Evolutionary conservation across 371 early-diverging fungal genomes (phyloP).

Genomic region (Blakeslea trispora): DNA sequence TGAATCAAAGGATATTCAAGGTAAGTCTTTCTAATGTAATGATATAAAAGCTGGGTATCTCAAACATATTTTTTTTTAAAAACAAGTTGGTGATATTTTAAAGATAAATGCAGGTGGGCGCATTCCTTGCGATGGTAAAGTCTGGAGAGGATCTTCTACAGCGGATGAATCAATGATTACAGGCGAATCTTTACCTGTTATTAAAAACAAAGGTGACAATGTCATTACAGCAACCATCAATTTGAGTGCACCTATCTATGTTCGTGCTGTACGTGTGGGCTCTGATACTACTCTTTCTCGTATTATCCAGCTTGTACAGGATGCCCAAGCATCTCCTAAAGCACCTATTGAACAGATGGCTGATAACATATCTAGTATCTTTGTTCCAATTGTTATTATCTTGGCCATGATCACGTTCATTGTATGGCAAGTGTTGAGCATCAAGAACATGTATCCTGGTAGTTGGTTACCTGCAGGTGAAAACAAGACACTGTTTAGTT

Average conservation of each 20-base stretch:
- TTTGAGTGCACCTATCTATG: slow-evolving; percentile 52
- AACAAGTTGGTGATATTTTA: slow-evolving; percentile 62
- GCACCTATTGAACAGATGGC: slow-evolving; percentile 68
- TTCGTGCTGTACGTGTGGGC: slow-evolving; percentile 61
- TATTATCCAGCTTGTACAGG: slow-evolving; percentile 68
- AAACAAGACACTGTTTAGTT: slow-evolving; percentile 39
- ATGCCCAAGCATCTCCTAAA: slow-evolving; percentile 70
- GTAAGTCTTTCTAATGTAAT: slow-evolving; percentile 22
- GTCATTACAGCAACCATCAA: slow-evolving; percentile 68
- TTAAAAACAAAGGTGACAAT: slow-evolving; percentile 54
- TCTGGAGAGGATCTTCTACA: slow-evolving; percentile 60
- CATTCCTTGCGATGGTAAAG: slow-evolving; percentile 70
- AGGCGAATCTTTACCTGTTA: slow-evolving; percentile 78
- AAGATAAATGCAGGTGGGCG: slow-evolving; percentile 67
- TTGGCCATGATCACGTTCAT: slow-evolving; percentile 60
- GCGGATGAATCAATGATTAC: slow-evolving; percentile 86
- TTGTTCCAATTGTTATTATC: slow-evolving; percentile 60
- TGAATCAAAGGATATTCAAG: slow-evolving; percentile 49
- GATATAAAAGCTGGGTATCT: too few species aligned
- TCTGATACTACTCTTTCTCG: slow-evolving; percentile 64
- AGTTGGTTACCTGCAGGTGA: slow-evolving; percentile 49
- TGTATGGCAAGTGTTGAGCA: slow-evolving; percentile 53
- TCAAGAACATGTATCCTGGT: slow-evolving; percentile 40
- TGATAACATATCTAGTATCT: slow-evolving; percentile 63
- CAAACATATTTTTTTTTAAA: neutral